Percentiles rank a stretch among this genome's conserved stretches.
phyloP scores from a whole-genome alignment of 2,329 filamentous ascomycete genomes.

The Verticillium alfalfae region DNA sequence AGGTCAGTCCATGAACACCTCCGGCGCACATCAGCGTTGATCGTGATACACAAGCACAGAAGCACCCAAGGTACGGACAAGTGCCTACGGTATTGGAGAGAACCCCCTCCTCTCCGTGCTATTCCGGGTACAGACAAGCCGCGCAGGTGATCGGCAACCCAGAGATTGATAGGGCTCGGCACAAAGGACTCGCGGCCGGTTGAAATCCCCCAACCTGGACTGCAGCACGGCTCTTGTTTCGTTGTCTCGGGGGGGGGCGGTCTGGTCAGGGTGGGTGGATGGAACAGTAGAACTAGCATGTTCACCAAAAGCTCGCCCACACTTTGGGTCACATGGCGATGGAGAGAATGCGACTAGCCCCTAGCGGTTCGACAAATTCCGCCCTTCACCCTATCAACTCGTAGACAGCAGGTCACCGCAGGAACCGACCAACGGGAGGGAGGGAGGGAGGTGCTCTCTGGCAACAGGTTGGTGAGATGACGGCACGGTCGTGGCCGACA shows the following conservation, averaged over 20 bases:
- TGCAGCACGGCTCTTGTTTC: neutral
- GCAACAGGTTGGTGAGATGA: neutral
- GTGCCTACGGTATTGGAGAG: neutral
- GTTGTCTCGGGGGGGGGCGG: neutral
- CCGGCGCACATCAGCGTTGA: neutral
- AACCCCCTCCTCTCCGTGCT: neutral
- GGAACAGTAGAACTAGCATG: neutral
- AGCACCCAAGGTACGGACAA: neutral
- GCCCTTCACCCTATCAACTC: neutral
- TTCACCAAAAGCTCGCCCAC: neutral
- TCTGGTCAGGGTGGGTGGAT: neutral
- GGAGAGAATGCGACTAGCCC: conserved; percentile 2
- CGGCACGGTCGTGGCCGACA: neutral
- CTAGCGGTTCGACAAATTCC: neutral
- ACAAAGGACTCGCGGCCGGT: neutral
- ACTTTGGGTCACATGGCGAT: conserved; percentile 2
- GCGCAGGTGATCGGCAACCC: conserved; percentile 1
- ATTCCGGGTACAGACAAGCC: neutral
- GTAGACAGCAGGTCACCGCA: neutral
- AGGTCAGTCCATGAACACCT: neutral
- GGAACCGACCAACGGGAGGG: neutral
- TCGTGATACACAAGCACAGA: neutral
- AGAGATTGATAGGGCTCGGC: conserved; percentile 3
- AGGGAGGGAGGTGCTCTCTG: neutral
- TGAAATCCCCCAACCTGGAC: neutral